Percentiles rank a stretch among this genome's conserved stretches.
Evolutionary conservation across 345 rosid species (phyloP).

Genomic region (Streptanthus diversifolius): DNA sequence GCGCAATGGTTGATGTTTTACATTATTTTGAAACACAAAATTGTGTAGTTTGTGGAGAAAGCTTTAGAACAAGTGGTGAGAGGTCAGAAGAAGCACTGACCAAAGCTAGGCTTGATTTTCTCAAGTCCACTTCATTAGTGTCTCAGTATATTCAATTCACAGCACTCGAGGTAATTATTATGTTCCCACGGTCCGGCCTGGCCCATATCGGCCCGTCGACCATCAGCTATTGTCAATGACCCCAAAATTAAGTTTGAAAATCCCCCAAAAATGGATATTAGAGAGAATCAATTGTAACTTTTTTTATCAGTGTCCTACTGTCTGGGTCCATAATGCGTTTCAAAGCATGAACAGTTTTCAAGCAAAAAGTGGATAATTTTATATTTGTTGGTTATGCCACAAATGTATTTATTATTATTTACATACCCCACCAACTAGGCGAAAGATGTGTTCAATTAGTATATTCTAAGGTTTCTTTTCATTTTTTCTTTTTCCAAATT

Average conservation of each 20-base stretch:
- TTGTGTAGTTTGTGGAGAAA: slow-evolving; percentile 67
- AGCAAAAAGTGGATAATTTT: slow-evolving; percentile 14
- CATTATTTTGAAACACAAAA: neutral
- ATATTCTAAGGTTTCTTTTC: neutral
- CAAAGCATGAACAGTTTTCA: neutral
- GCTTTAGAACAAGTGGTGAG: slow-evolving; percentile 84
- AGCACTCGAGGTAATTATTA: neutral
- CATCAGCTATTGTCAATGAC: neutral
- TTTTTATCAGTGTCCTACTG: slow-evolving; percentile 1
- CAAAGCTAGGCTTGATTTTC: slow-evolving; percentile 67
- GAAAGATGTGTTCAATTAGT: neutral
- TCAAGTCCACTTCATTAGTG: slow-evolving; percentile 61
- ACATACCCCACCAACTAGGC: slow-evolving; percentile 16
- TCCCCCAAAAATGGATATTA: neutral
- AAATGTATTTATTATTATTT: slow-evolving; percentile 4
- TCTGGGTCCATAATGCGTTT: slow-evolving; percentile 20
- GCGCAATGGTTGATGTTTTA: neutral
- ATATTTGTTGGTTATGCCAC: neutral
- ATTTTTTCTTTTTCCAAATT: neutral
- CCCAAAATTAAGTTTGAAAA: slow-evolving; percentile 1
- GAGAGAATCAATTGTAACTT: slow-evolving; percentile 1
- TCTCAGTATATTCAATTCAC: slow-evolving; percentile 36
- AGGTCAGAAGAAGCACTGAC: slow-evolving; percentile 78
- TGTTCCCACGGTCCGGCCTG: neutral
- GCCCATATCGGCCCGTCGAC: slow-evolving; percentile 18